Conservation (phyloP, 2,329 filamentous ascomycete genomes). For the Boeremia lycopersici region DNA sequence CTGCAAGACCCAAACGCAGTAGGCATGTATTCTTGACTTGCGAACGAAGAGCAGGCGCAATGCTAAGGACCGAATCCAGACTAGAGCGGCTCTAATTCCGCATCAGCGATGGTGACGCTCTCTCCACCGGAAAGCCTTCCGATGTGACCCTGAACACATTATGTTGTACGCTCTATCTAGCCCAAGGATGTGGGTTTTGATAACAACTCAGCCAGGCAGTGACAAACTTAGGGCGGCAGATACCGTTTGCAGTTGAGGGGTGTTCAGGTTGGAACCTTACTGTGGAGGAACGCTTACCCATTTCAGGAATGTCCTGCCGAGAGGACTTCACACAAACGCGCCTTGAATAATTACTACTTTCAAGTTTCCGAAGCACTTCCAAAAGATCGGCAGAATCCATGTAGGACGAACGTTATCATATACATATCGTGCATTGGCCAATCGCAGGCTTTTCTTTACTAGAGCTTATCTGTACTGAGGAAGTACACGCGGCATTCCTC, state of each 20-base stretch:
- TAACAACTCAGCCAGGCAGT: too few relatives aligned
- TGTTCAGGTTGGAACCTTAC: not conserved
- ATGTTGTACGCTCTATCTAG: too few relatives aligned
- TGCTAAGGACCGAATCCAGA: too few relatives aligned
- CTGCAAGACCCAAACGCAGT: too few relatives aligned
- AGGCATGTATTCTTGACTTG: too few relatives aligned
- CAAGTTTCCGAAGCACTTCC: not conserved
- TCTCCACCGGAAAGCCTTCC: too few relatives aligned
- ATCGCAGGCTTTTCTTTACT: not conserved
- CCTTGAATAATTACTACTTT: not conserved
- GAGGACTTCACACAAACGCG: not conserved
- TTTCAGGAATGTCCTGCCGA: constrained; percentile 9
- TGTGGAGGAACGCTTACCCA: not conserved
- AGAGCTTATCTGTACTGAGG: constrained; percentile 3
- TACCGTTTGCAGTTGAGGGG: not conserved
- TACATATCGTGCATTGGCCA: not conserved
- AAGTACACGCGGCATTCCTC: constrained; percentile 15
- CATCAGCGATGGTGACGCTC: too few relatives aligned
- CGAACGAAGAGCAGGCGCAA: too few relatives aligned
- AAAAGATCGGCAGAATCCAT: not conserved
- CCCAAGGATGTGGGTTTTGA: too few relatives aligned
- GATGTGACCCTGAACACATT: too few relatives aligned
- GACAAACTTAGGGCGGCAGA: not conserved
- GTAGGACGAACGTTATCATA: not conserved
- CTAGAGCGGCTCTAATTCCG: too few relatives aligned